Evolutionary conservation across 805 yeast genomes (phyloP).

Genomic region (Barnettozyma populi): DNA sequence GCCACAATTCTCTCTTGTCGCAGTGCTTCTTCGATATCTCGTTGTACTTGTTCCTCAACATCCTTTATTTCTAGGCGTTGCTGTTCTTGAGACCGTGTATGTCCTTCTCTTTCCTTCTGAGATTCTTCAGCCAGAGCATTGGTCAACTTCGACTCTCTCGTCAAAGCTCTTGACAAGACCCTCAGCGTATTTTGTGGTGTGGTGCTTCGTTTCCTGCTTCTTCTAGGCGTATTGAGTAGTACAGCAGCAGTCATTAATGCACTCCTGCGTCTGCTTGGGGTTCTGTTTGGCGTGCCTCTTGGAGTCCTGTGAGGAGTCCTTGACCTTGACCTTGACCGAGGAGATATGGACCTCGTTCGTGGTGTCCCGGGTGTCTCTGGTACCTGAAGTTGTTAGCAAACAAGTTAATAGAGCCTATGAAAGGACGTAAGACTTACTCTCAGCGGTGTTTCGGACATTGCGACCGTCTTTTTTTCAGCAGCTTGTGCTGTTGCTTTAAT

Average conservation of each 20-base stretch:
- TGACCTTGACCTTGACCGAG: slow-evolving; percentile 1
- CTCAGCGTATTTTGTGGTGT: slow-evolving; percentile 22
- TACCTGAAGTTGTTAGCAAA: neutral
- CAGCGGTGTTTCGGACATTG: slow-evolving; percentile 5
- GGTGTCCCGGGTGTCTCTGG: slow-evolving; percentile 3
- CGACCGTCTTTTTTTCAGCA: neutral
- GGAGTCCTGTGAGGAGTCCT: slow-evolving; percentile 15
- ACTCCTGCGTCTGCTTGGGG: slow-evolving; percentile 21
- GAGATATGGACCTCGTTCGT: neutral
- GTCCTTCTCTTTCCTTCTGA: neutral
- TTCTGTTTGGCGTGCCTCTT: slow-evolving; percentile 18
- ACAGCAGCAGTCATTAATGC: slow-evolving; percentile 19
- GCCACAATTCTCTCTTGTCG: neutral
- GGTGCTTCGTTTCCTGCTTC: slow-evolving; percentile 14
- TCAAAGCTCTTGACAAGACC: slow-evolving; percentile 20
- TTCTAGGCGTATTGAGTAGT: slow-evolving; percentile 16
- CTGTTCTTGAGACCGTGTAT: neutral
- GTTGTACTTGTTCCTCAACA: neutral
- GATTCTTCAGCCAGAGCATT: neutral
- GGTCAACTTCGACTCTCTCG: slow-evolving; percentile 4
- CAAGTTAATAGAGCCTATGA: neutral
- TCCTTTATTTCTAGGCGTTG: neutral
- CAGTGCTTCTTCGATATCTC: neutral
- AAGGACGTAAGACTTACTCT: neutral
- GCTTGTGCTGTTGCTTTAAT: neutral